phyloP scores from a whole-genome alignment of 2,329 filamentous ascomycete species.

The Aspergillus transmontanensis region DNA sequence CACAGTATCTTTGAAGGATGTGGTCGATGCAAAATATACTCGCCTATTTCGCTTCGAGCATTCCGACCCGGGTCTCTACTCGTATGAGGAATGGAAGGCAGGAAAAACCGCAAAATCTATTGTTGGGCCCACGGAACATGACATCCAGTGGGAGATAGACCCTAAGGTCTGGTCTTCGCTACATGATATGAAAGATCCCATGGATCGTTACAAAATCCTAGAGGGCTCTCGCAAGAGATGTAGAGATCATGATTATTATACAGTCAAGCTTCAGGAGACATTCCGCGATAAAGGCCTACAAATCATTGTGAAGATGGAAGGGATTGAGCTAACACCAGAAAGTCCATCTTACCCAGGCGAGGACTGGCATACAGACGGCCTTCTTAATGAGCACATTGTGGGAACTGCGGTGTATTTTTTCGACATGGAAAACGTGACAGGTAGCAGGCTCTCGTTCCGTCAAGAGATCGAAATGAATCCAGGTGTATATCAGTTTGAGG shows the following conservation, averaged over 20 bases:
- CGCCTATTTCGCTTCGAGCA: constrained; percentile 14
- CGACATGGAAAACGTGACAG: constrained; percentile 12
- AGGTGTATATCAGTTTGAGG: not conserved
- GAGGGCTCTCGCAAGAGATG: not conserved
- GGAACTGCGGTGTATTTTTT: constrained; percentile 8
- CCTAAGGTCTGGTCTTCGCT: not conserved
- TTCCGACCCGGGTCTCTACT: constrained; percentile 17
- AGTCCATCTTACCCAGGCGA: constrained; percentile 11
- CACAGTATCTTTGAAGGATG: not conserved
- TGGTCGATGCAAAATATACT: constrained; percentile 9
- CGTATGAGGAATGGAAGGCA: constrained; percentile 20
- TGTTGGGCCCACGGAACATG: constrained; percentile 2
- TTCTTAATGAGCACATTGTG: constrained; percentile 13
- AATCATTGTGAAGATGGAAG: constrained; percentile 12
- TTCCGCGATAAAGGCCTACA: constrained; percentile 20
- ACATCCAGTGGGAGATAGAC: not conserved
- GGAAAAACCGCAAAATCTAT: constrained; percentile 14
- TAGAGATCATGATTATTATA: constrained; percentile 11
- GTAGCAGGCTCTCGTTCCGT: constrained; percentile 12
- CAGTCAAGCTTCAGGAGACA: constrained; percentile 14
- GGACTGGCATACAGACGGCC: constrained; percentile 16
- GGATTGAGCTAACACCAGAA: constrained; percentile 16
- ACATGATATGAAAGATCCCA: not conserved
- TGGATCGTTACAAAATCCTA: not conserved
- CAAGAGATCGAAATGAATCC: not conserved